Base-by-base conservation (phyloP, 2,329 filamentous ascomycete species). In the Colletotrichum eleusines region DNA sequence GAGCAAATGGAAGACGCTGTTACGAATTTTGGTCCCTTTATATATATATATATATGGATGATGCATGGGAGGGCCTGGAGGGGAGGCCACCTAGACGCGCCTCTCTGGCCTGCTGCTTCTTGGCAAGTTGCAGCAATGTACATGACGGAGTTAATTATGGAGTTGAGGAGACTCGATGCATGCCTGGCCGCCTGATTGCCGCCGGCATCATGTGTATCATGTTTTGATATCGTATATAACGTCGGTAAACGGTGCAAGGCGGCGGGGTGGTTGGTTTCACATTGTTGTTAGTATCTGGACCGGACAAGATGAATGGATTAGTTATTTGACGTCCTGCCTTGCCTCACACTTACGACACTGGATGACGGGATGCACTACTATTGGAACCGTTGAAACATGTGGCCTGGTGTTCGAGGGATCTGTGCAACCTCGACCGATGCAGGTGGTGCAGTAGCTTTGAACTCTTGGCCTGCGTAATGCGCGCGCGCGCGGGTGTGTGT, bases 91-190 rank as follows among this genome's bases (percentile, higher is more conserved):
- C n/a, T 16, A 31, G 23, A 46, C 26, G 42, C n/a, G 61, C 44
- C 42, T 62, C 42, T 62, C 18, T 16, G 38, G 44, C 53, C 40
- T 48, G 68, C 64, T 68, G 64, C 51, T 54, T 54, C 7, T 6
- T 7, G 23, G 63, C 35, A 50, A 51, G 28, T 35, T 28, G 68
- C 58, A 63, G 64, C 64, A 23, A 31, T 71, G 68, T 68, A 71
- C 53, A 71, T 71, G 68, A 68, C 23, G 68, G 64, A 71, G 58
- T n/a, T 71, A 68, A 46, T 50, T 46, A 14, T 58, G 65, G 68
- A 63, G 64, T 68, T 66, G n/a, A 46, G 58, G 67, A n/a, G n/a
- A 40, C 23, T 44, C 42, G 2, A 53, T 46, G 58, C 51, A 63
- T 33, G 64, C 68, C 68, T 28, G 64, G 58, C 46, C 28, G 58